These are phyloP conservation scores for Trametes polyzona DNA, from an alignment of 1,284 basidiomycete genomes.

Conservation along the genomic window DNA sequence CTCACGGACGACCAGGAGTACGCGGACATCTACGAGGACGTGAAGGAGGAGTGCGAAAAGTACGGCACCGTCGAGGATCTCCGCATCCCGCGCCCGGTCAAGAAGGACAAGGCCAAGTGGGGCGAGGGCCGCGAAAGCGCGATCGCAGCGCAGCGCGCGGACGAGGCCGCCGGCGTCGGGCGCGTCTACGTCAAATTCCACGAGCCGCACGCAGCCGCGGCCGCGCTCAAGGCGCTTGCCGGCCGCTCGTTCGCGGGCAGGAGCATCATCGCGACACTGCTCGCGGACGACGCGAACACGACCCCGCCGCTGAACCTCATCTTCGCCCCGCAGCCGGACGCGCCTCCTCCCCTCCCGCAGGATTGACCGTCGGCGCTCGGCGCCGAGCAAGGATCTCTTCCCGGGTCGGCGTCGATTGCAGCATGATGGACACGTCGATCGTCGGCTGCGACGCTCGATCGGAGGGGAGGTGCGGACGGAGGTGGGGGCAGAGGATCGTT, in stretches of 20 bases:
- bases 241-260: slow-evolving; percentile 92
- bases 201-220: slow-evolving; percentile 61
- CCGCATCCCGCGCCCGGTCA: slow-evolving; percentile 86
- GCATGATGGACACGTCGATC: too few species aligned
- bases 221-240: slow-evolving; percentile 83
- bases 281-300: slow-evolving; percentile 80
- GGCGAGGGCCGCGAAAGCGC: slow-evolving; percentile 67
- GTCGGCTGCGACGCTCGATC: slow-evolving; percentile 16
- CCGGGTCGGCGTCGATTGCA: too few species aligned
- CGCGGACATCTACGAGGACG: slow-evolving; percentile 91
- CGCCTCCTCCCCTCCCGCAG: slow-evolving; percentile 71
- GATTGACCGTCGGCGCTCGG: slow-evolving; percentile 30
- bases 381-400: too few species aligned
- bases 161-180: slow-evolving; percentile 91
- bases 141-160: slow-evolving; percentile 67
- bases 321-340: slow-evolving; percentile 82
- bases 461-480: neutral
- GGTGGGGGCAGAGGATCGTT: neutral
- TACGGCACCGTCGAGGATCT: slow-evolving; percentile 87
- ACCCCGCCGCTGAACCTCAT: slow-evolving; percentile 79
- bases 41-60: slow-evolving; percentile 89
- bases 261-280: slow-evolving; percentile 82
- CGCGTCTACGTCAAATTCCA: slow-evolving; percentile 90
- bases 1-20: slow-evolving; percentile 92
- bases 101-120: slow-evolving; percentile 86